A percentile compares a stretch with the other conserved stretches of the same genome.
phyloP scores from a whole-genome alignment of 2,329 filamentous ascomycete species.

The Rhynchosporium graminicola region DNA sequence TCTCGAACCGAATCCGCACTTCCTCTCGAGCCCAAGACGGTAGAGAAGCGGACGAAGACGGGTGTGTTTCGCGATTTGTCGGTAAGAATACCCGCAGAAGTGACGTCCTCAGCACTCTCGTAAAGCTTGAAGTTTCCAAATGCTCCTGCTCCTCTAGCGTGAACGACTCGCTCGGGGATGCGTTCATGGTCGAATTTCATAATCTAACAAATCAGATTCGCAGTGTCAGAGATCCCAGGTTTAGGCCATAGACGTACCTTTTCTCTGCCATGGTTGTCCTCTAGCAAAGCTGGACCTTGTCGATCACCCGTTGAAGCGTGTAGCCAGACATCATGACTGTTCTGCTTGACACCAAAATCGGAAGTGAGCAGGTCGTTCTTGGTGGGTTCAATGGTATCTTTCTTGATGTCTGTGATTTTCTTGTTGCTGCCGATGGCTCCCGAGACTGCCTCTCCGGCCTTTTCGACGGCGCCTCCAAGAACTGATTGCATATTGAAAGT shows the following conservation, averaged over 20 bases:
- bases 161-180: constrained; percentile 67
- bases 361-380: constrained; percentile 66
- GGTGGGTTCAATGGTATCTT: constrained; percentile 57
- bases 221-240: background rate
- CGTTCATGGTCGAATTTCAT: constrained; percentile 76
- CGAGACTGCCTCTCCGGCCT: constrained; percentile 29
- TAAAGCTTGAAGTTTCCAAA: constrained; percentile 68
- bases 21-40: constrained; percentile 72
- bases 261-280: constrained; percentile 72
- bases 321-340: constrained; percentile 77
- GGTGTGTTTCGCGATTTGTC: constrained; percentile 68
- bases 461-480: constrained; percentile 18
- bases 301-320: constrained; percentile 61
- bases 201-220: constrained; percentile 51
- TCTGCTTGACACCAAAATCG: constrained; percentile 74
- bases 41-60: constrained; percentile 75
- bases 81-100: constrained; percentile 63
- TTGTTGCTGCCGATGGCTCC: constrained; percentile 33
- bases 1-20: constrained; percentile 83
- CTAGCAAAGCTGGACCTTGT: constrained; percentile 67
- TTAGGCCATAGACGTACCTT: constrained; percentile 54
- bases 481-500: constrained; percentile 36
- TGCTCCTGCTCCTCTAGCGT: constrained; percentile 64
- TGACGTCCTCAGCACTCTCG: constrained; percentile 63
- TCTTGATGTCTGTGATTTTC: constrained; percentile 35